phyloP scores from a whole-genome alignment of 805 yeast species.

The Hanseniaspora jakobsenii region DNA sequence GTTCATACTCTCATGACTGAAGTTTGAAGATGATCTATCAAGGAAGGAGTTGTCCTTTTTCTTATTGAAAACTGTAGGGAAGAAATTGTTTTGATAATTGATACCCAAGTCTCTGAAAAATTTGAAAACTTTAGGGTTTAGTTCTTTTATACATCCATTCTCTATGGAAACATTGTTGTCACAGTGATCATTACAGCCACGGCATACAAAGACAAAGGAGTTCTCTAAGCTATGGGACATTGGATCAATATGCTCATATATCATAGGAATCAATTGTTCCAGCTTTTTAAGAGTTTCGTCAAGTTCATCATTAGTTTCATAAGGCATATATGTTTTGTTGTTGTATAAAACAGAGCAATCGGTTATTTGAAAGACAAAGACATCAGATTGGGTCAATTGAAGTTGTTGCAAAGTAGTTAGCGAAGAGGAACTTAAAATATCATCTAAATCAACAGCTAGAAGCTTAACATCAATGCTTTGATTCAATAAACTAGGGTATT shows the following conservation, averaged over 20 bases:
- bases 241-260: constrained; percentile 7
- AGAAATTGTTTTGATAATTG: constrained; percentile 10
- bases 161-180: constrained; percentile 5
- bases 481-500: not conserved
- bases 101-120: constrained; percentile 10
- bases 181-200: constrained; percentile 6
- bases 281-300: not conserved
- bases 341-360: constrained; percentile 5
- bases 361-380: constrained; percentile 19
- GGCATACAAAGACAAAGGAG: constrained; percentile 4
- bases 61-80: not conserved
- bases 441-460: constrained; percentile 21
- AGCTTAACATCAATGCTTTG: constrained; percentile 20
- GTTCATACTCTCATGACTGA: no score
- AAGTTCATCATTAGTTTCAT: not conserved
- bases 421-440: constrained; percentile 22
- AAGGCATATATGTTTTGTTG: not conserved
- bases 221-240: constrained; percentile 1
- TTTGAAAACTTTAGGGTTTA: constrained; percentile 6
- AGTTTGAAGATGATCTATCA: no score
- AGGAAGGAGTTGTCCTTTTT: not conserved
- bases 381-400: constrained; percentile 26
- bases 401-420: constrained; percentile 16
- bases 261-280: constrained; percentile 9
- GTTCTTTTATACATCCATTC: constrained; percentile 1